Evolutionary conservation across 2,329 filamentous ascomycete species (phyloP).

Genomic region (Scedosporium aurantiacum): DNA sequence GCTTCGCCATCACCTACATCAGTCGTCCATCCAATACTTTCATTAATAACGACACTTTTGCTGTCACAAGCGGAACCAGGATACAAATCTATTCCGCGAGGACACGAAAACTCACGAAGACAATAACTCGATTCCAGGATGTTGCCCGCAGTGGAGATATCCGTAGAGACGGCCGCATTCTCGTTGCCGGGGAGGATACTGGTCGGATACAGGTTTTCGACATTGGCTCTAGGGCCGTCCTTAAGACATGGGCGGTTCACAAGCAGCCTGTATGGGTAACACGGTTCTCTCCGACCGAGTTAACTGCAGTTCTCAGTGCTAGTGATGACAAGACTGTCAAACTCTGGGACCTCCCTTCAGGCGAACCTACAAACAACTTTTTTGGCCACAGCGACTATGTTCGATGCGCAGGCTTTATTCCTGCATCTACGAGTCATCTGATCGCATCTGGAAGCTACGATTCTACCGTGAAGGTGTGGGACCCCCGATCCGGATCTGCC

Average conservation of each 20-base stretch:
- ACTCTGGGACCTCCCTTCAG: conserved; percentile 83
- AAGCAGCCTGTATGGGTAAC: conserved; percentile 90
- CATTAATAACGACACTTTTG: conserved; percentile 61
- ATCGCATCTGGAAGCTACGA: conserved; percentile 90
- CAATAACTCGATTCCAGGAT: conserved; percentile 86
- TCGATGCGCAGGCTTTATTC: conserved; percentile 76
- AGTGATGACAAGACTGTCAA: conserved; percentile 89
- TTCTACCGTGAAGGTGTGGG: conserved; percentile 86
- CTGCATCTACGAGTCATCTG: conserved; percentile 59
- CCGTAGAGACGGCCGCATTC: conserved; percentile 73
- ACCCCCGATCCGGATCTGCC: conserved; percentile 60
- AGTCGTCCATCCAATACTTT: conserved; percentile 38
- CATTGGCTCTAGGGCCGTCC: conserved; percentile 71
- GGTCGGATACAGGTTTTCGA: conserved; percentile 95
- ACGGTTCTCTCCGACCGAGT: conserved; percentile 79
- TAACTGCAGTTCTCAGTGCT: conserved; percentile 78
- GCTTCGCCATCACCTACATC: conserved; percentile 83
- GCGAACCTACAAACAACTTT: conserved; percentile 66
- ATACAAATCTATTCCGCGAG: conserved; percentile 90
- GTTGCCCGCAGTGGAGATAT: conserved; percentile 84
- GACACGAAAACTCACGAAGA: conserved; percentile 85
- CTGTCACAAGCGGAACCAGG: conserved; percentile 85
- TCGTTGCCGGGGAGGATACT: conserved; percentile 84
- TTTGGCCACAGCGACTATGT: conserved; percentile 89
- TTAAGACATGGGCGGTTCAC: conserved; percentile 92